phyloP scores from a whole-genome alignment of 2,329 filamentous ascomycete genomes.

The Pseudocercospora eumusae region DNA sequence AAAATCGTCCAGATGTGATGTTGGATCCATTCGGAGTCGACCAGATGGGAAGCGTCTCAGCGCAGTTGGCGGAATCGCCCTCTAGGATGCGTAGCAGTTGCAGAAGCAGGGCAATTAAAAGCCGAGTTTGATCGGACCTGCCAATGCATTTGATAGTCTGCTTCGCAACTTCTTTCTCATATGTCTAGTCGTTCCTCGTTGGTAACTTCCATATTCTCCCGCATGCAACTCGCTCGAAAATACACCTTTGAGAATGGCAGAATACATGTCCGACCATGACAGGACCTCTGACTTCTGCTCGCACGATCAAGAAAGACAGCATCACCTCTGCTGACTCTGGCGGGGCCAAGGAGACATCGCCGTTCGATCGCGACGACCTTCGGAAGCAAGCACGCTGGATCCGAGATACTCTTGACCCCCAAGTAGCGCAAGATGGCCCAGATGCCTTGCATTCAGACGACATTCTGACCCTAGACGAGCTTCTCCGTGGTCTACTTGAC shows the following conservation, averaged over 20 bases:
- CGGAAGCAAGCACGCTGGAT: constrained; percentile 47
- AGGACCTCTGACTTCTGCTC: background rate
- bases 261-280: background rate
- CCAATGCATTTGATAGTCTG: background rate
- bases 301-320: constrained; percentile 9
- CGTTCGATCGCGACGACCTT: constrained; percentile 36
- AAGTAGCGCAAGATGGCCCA: constrained; percentile 50
- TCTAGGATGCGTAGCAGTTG: background rate
- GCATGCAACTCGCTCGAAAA: background rate
- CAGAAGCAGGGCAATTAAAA: background rate
- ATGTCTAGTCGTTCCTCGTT: background rate
- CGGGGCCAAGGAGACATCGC: background rate
- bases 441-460: constrained; percentile 48
- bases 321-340: background rate
- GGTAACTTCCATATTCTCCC: background rate
- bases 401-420: constrained; percentile 50
- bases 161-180: background rate
- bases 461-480: constrained; percentile 47
- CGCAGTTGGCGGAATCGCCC: no score
- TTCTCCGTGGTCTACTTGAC: constrained; percentile 39
- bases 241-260: background rate
- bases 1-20: no score
- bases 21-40: no score
- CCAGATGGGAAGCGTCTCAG: no score
- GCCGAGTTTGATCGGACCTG: no score